A percentile compares a stretch with the other conserved stretches of the same genome.
These are phyloP conservation scores for Theobroma cacao DNA, from an alignment of 345 rosid genomes.

Conservation along the genomic window DNA sequence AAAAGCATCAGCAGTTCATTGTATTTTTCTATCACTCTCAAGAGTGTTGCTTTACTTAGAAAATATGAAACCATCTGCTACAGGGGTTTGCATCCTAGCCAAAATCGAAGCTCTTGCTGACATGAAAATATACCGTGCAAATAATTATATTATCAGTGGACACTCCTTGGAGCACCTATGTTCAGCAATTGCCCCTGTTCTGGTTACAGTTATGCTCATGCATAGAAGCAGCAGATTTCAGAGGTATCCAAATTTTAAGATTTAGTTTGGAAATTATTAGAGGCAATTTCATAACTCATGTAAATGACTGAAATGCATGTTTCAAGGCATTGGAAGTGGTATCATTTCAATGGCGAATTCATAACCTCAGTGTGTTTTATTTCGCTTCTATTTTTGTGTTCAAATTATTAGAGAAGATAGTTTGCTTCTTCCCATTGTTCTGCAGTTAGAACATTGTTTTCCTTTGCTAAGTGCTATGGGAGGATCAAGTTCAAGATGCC, in stretches of 20 bases:
- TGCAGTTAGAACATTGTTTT: neutral
- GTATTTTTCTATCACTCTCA: neutral
- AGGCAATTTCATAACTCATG: neutral
- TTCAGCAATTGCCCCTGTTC: conserved; percentile 47
- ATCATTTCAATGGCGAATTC: neutral
- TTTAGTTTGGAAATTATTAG: neutral
- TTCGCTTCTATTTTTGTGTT: neutral
- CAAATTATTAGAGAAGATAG: neutral
- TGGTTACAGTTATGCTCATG: conserved; percentile 73
- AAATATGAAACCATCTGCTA: conserved; percentile 8
- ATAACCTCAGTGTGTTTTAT: neutral
- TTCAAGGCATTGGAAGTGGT: neutral
- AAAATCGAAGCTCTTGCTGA: conserved; percentile 64
- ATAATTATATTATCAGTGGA: conserved; percentile 62
- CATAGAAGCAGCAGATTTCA: conserved; percentile 51
- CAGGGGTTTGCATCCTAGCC: conserved; percentile 56
- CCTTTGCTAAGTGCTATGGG: neutral
- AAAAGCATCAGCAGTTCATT: neutral
- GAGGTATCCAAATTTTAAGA: conserved; percentile 44
- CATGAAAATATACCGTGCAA: conserved; percentile 55
- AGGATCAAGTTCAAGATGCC: neutral
- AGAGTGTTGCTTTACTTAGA: conserved; percentile 1
- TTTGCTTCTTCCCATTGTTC: neutral
- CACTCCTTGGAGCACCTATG: conserved; percentile 78
- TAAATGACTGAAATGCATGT: neutral